Evolutionary conservation across 2,329 filamentous ascomycete genomes (phyloP), one percentile per base, ranked within the genome.

Genomic region (Fusarium sp.): DNA sequence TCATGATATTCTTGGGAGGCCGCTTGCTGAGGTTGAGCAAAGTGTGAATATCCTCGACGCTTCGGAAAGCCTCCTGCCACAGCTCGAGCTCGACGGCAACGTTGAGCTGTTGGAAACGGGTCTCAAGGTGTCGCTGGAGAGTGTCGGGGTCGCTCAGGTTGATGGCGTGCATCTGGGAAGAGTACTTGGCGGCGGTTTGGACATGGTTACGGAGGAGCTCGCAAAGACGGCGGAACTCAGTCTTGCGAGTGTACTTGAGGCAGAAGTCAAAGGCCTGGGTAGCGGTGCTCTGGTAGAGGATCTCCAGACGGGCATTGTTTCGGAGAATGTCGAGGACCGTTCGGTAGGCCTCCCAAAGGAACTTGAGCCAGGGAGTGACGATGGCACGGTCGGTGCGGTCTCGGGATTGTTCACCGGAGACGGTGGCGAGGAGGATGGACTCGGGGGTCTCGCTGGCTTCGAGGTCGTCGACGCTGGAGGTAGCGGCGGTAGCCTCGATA

Each of bases 61-160:
- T 98, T 82, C 96, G 93, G 92, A 99, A 99, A 71, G 96, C 96
- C 86, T 99, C 96, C 84, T 99, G 96, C 96, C 96, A 99, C 46
- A 99, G 86, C 84, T 99, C 96, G 61, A 99, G 88, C 85, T 99
- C 96, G 64, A 98, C 96, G 47, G 96, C 96, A 50, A 98, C 96
- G 78, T 99, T 98, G 68, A 99, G 87, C 85, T 99, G 96, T 85
- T 98, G 94, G 85, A 99, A 99, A 74, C 96, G 94, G 54, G 96
- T 99, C 83, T 99, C 96, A 53, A 99, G 87, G 81, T 99, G 96
- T 74, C 96, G 94, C 85, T 99, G 96, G 57, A 99, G 89, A 34
- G 96, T 99, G 80, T 99, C 96, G 16, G 96, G 93, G 77, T 99
- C 96, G 82, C 94, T 98, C 70, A 99, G 87, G 85, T 99, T 99